Evolutionary conservation across 225 moss, liverwort and hornwort species (phyloP), one percentile per base, ranked within the genome.

Genomic region (Asterella californica): DNA sequence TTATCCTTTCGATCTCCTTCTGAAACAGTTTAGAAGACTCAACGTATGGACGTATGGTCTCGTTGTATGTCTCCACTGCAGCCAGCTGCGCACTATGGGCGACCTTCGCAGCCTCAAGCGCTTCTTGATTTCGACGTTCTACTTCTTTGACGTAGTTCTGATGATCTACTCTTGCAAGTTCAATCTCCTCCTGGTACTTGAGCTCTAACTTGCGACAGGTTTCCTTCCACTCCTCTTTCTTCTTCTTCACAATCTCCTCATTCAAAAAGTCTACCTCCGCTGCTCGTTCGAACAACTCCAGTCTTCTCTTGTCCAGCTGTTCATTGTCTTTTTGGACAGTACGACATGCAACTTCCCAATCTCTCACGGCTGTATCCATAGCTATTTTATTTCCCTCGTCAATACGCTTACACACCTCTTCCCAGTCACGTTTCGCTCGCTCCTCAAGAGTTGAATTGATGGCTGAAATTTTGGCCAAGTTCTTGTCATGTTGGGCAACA

Each of bases 141-240:
- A 82, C 24, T 34, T 81, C 79, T 24, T 80, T 67, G 27, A 79
- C 65, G 29, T 72, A 81, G 0, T 78, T 19, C 12, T 82, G 68
- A 73, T 89, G 68, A 5, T 69, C 64, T 52, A 79, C 0, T 70
- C 79, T 84, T 27, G 81, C 74, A 34, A 10, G 45, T 38, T 65
- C 77, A 54, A 80, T 73, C 38, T 86, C 81, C 64, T 76, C 52
- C 70, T 81, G 72, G 36, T 85, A 89, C 32, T 78, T 34, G 29
- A 48, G 50, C 33, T 83, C 83, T 66, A 84, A 19, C 60, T 37
- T 48, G 2, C 1, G 36, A 49, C 83, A 85, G 9, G 81, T 54
- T 73, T 83, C 61, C 48, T 87, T 89, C 87, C 89, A 87, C 29
- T 85, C 74, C 4, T 47, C 61, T 34, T 89, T 87, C 79, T 78